Conservation (phyloP, 1,139 yeast species). For the Kodamaea fungicola region DNA sequence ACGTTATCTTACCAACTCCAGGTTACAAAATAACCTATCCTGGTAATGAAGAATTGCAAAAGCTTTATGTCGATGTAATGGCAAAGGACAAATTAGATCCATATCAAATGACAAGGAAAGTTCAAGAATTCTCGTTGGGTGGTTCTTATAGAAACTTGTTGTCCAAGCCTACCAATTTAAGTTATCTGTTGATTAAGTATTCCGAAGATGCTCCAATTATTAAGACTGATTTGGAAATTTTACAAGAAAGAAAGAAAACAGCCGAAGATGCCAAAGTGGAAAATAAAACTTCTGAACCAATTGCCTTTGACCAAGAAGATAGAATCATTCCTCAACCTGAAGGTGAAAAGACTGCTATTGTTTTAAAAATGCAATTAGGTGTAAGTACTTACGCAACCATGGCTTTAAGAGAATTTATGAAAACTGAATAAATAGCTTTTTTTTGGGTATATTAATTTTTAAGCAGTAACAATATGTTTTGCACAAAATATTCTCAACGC, state of each 20-base stretch:
- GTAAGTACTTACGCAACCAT: conserved; percentile 95
- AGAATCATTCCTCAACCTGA: conserved; percentile 30
- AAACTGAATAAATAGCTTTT: conserved; percentile 41
- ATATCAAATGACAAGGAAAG: conserved; percentile 74
- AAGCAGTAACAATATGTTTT: conserved; percentile 15
- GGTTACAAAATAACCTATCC: conserved; percentile 91
- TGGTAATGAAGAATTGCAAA: conserved; percentile 52
- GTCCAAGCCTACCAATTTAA: conserved; percentile 61
- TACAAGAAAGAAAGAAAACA: conserved; percentile 38
- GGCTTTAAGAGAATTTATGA: conserved; percentile 93
- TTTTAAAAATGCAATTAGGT: conserved; percentile 74
- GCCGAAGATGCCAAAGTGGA: conserved; percentile 8
- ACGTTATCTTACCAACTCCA: conserved; percentile 89
- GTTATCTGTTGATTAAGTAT: conserved; percentile 64
- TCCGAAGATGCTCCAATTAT: conserved; percentile 66
- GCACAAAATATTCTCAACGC: not conserved
- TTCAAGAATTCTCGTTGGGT: conserved; percentile 83
- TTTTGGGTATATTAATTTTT: too few species aligned
- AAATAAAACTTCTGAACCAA: conserved; percentile 11
- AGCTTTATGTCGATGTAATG: conserved; percentile 74
- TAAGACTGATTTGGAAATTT: conserved; percentile 75
- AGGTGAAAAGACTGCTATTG: conserved; percentile 57
- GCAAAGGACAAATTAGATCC: conserved; percentile 80
- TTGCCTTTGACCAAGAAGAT: conserved; percentile 22
- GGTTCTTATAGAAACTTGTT: conserved; percentile 86